A percentile compares a stretch with the other conserved stretches of the same genome.
Conservation (phyloP, 768 basidiomycete genomes). For the Favolaschia claudopus region DNA sequence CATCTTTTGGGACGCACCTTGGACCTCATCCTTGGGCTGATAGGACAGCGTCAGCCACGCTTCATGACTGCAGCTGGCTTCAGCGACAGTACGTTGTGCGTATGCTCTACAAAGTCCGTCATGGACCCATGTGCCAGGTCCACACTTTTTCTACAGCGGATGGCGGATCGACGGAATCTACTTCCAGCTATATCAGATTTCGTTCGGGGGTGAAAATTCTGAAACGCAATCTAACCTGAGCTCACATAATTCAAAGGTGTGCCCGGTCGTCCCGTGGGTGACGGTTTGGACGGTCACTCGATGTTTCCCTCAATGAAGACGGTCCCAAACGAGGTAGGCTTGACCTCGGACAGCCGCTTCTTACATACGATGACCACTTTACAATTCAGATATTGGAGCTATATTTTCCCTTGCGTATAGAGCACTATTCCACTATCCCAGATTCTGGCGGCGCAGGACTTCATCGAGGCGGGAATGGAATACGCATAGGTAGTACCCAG, state of each 20-base stretch:
- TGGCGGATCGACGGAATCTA: conserved; percentile 34
- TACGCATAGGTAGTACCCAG: conserved; percentile 32
- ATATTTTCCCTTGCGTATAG: conserved; percentile 38
- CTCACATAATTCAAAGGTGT: too few species aligned
- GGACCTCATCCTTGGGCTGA: conserved; percentile 36
- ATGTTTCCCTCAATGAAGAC: conserved; percentile 42
- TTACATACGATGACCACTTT: neutral
- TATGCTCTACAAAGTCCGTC: neutral
- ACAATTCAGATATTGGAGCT: conserved; percentile 31
- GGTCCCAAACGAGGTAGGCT: conserved; percentile 34
- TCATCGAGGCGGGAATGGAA: conserved; percentile 40
- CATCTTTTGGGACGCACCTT: conserved; percentile 38
- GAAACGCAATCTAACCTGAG: too few species aligned
- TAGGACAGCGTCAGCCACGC: conserved; percentile 36
- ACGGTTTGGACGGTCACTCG: conserved; percentile 37
- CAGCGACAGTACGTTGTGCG: conserved; percentile 25
- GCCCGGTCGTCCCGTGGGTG: conserved; percentile 19
- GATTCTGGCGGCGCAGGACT: conserved; percentile 41
- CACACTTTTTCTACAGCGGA: conserved; percentile 40
- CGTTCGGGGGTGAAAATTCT: too few species aligned
- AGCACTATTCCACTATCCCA: conserved; percentile 36
- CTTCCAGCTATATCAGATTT: conserved; percentile 42
- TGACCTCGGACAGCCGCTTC: neutral
- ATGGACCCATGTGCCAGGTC: conserved; percentile 19
- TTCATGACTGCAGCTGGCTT: conserved; percentile 40